Evolutionary conservation across 768 basidiomycete species (phyloP).

Genomic region (Pulveroboletus sp.): DNA sequence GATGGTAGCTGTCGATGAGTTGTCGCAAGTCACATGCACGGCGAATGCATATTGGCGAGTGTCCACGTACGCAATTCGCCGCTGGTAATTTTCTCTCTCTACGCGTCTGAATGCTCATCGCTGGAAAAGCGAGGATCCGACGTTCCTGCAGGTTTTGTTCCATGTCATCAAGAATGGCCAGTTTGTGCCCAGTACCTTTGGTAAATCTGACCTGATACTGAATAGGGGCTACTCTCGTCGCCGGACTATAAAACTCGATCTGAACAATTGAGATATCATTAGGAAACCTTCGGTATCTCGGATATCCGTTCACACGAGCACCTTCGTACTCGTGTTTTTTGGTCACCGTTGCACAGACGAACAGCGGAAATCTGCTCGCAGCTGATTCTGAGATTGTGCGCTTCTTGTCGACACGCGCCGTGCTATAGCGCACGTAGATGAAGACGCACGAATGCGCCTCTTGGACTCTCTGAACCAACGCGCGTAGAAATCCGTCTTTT

Average conservation of each 20-base stretch:
- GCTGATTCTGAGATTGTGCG: slow-evolving; percentile 6
- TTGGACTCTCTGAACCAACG: slow-evolving; percentile 55
- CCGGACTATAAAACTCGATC: slow-evolving; percentile 31
- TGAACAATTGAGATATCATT: slow-evolving; percentile 24
- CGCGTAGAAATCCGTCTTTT: slow-evolving; percentile 41
- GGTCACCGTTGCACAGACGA: slow-evolving; percentile 33
- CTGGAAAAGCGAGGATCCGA: too few species aligned
- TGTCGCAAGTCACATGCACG: slow-evolving; percentile 58
- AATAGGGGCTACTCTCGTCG: slow-evolving; percentile 30
- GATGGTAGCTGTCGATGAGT: slow-evolving; percentile 45
- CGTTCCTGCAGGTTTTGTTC: slow-evolving; percentile 65
- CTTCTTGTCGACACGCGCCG: slow-evolving; percentile 23
- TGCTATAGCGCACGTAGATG: slow-evolving; percentile 65
- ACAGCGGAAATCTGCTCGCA: slow-evolving; percentile 39
- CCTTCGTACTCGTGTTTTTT: slow-evolving; percentile 45
- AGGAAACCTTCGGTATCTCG: slow-evolving; percentile 35
- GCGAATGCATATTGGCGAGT: slow-evolving; percentile 45
- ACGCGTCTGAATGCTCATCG: slow-evolving; percentile 47
- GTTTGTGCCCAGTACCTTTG: slow-evolving; percentile 23
- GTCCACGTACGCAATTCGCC: slow-evolving; percentile 3
- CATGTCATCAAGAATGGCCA: slow-evolving; percentile 83
- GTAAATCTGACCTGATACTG: slow-evolving; percentile 5
- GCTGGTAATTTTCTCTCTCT: slow-evolving; percentile 35
- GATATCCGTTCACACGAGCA: slow-evolving; percentile 44
- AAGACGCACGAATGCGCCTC: slow-evolving; percentile 52